These are phyloP conservation scores for Zymoseptoria crescenta DNA, from an alignment of 2,329 filamentous ascomycete genomes.

Conservation along the genomic window DNA sequence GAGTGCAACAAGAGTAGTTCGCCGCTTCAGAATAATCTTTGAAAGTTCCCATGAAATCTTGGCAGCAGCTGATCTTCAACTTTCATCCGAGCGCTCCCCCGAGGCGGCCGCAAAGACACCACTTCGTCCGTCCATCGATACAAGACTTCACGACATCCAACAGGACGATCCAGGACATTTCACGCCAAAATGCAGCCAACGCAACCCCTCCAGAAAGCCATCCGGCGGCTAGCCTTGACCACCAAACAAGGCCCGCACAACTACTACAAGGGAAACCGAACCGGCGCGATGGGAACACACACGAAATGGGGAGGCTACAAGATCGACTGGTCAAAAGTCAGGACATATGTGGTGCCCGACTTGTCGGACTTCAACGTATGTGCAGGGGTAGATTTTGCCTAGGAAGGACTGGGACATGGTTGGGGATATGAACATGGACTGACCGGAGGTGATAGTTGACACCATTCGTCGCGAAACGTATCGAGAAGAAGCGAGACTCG, in stretches of 20 bases:
- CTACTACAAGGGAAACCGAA: conserved; percentile 94
- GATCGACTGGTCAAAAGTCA: conserved; percentile 79
- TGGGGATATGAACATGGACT: not conserved
- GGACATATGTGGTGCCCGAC: conserved; percentile 77
- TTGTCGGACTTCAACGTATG: conserved; percentile 64
- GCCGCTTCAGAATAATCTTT: not conserved
- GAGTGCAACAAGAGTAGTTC: not conserved
- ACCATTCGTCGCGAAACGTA: conserved; percentile 63
- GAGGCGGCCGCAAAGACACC: conserved; percentile 2
- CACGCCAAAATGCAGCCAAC: conserved; percentile 50
- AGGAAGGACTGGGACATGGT: not conserved
- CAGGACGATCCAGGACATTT: not conserved
- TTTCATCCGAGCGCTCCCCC: conserved; percentile 8
- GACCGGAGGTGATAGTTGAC: conserved; percentile 52
- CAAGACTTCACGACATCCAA: not conserved
- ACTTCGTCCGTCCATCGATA: not conserved
- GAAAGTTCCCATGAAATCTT: not conserved
- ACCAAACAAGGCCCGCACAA: conserved; percentile 90
- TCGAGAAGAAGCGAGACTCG: conserved; percentile 46
- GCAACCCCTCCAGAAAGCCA: conserved; percentile 55
- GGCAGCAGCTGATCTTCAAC: not conserved
- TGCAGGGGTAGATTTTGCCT: not conserved
- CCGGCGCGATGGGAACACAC: conserved; percentile 78
- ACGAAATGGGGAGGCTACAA: conserved; percentile 76
- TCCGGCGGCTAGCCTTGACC: conserved; percentile 71